phyloP scores from a whole-genome alignment of 225 moss, liverwort and hornwort genomes.

The Sphagnum tenellum region DNA sequence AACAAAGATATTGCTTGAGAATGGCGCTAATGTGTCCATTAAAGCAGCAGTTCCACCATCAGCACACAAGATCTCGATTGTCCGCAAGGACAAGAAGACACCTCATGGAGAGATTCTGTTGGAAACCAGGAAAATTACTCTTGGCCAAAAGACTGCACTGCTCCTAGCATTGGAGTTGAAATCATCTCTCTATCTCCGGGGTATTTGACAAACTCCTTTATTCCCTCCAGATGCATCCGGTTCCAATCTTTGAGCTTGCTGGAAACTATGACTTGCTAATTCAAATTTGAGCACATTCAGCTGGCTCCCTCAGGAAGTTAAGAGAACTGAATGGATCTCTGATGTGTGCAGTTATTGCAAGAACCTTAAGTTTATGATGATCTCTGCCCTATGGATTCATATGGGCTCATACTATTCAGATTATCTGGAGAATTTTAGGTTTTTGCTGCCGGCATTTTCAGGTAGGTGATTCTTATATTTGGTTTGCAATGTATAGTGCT shows the following conservation, averaged over 20 bases:
- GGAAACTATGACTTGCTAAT: too few relatives aligned
- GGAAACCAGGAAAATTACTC: conserved; percentile 65
- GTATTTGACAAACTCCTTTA: conserved; percentile 12
- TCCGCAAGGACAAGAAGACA: conserved; percentile 42
- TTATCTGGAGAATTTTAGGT: too few relatives aligned
- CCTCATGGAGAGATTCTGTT: conserved; percentile 6
- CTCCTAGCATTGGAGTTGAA: conserved; percentile 86
- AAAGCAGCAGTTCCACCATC: conserved; percentile 81
- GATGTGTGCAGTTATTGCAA: too few relatives aligned
- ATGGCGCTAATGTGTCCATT: conserved; percentile 62
- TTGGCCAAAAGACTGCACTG: conserved; percentile 83
- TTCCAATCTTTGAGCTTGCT: too few relatives aligned
- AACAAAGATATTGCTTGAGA: conserved; percentile 29
- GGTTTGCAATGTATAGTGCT: not conserved
- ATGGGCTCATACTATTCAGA: too few relatives aligned
- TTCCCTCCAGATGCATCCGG: too few relatives aligned
- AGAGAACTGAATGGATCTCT: too few relatives aligned
- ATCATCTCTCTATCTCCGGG: conserved; percentile 75
- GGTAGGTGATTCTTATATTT: not conserved
- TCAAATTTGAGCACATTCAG: too few relatives aligned
- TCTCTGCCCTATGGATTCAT: too few relatives aligned
- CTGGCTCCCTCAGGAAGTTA: too few relatives aligned
- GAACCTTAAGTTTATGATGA: too few relatives aligned
- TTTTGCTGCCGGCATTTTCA: not conserved
- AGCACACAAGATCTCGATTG: conserved; percentile 78